phyloP scores from a whole-genome alignment of 164 flowering plant genomes.

The Aristolochia contorta region DNA sequence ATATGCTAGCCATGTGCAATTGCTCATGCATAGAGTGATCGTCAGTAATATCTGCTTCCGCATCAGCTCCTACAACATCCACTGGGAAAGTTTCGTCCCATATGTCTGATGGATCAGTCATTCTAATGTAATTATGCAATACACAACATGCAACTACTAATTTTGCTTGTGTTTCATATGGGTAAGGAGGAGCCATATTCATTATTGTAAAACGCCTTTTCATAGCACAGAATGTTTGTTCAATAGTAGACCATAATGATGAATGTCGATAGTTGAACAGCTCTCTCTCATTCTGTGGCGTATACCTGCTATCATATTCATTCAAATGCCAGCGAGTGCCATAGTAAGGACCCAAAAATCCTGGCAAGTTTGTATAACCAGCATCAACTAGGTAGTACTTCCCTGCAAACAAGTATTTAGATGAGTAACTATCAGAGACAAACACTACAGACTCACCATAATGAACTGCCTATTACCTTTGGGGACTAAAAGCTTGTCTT shows the following conservation, averaged over 20 bases:
- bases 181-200: background rate
- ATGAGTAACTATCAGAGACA: background rate
- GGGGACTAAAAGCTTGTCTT: slow-evolving; percentile 4
- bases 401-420: slow-evolving; percentile 25
- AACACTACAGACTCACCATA: background rate
- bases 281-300: background rate
- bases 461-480: slow-evolving; percentile 33
- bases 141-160: background rate
- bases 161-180: background rate
- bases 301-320: background rate
- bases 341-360: slow-evolving; percentile 41
- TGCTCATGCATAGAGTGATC: too few relatives aligned
- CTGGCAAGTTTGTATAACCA: slow-evolving; percentile 45
- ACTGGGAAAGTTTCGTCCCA: background rate
- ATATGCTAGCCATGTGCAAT: too few relatives aligned
- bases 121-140: background rate
- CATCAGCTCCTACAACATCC: too few relatives aligned
- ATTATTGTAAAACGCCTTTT: background rate
- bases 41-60: too few relatives aligned
- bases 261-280: slow-evolving; percentile 2
- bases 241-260: background rate
- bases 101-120: background rate
- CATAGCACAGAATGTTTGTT: background rate
- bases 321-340: background rate
- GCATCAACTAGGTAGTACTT: slow-evolving; percentile 60